Evolutionary conservation across 1,284 basidiomycete species (phyloP), one percentile per base, ranked within the genome.

Genomic region (Sporisorium graminicola): DNA sequence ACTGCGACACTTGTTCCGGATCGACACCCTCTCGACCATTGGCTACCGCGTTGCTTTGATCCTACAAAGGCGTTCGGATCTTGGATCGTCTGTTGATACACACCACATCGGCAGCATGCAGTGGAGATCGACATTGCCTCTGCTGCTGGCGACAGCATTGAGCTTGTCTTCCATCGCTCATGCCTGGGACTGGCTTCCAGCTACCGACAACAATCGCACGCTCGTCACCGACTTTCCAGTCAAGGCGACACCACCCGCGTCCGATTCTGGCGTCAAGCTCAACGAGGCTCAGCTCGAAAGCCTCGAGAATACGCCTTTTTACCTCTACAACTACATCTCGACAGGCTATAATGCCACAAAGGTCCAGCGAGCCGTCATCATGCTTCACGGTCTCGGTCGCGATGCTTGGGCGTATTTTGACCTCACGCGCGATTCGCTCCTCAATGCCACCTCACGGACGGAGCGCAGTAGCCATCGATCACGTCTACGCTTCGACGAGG

Each of bases 391-490:
- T 13, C 65, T 74, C 6, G 74, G 74, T 13, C 72, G 78, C 22
- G 78, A 80, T 64, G 78, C 78, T 0, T 80, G 78, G 76, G 37
- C 55, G 2, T 80, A 80, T 51, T 79, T 69, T 26, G 77, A 80
- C 49, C 31, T 67, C 22, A 77, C 74, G 12, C 61, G 65, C 27
- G 27, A 60, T 8, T 75, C 79, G 7, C 66, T 80, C 13, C 61
- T 63, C 33, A 74, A 77, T 31, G 79, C 79, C 12, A 77, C 77
- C 16, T 72, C 67, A 8, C 51, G 72, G 3, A 65, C 44, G 44
- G 66, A 77, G 9, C 52, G 46, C 3, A 27, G 12, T 13, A 68
- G 67, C n/a, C 51, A 42, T 22, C 52, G 55, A 46, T 6, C 68
- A 6, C 56, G 65, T 4, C 53, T 79, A 14, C 61, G 53, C 1